Base-by-base conservation (phyloP, 495 filamentous ascomycete species). In the Penicillium waksmanii region DNA sequence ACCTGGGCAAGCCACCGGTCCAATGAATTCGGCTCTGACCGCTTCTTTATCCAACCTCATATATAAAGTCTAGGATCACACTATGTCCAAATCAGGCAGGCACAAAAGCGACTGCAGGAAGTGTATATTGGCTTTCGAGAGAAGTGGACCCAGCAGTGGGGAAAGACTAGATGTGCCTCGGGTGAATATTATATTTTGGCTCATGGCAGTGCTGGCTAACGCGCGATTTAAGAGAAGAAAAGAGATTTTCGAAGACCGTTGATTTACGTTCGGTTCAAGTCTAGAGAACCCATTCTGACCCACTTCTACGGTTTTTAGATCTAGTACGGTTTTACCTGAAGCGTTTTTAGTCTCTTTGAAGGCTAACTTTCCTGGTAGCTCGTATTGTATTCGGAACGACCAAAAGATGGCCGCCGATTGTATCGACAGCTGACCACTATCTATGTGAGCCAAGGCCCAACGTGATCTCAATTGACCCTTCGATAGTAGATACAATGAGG, bases 11-110 rank as follows among this genome's bases (percentile, higher is more conserved):
- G 46, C 35, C 58, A 52, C 46, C 13, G 3, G 47, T 3, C 21
- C 23, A 48, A 33, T 21, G 1, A 46, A 34, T 23, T 48, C 46
- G 46, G 46, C 36, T 34, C 52, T 61, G 64, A 63, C 64, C 64
- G 64, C 64, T 64, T 40, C 51, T 66, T 66, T 35, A 53, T 42
- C 54, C 48, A 31, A 17, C 38, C 15, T 57, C 46, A 54, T 57
- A 55, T 44, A 34, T 13, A 55, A 48, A 53, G 9, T 34, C 56
- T n/a, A 42, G 47, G 31, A 44, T 13, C 17, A 19, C 60, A 43
- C 60, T 66, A 65, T 33, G 3, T n/a, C 56, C 55, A 19, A 18
- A 60, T 57, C 10, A 19, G 63, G 58, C 53, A 58, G 52, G 51
- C 60, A 57, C 60, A 57, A 61, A 57, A 23, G 46, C 42, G n/a